Evolutionary conservation across 1,284 basidiomycete species (phyloP).

Genomic region (Stygiomarasmius scandens): DNA sequence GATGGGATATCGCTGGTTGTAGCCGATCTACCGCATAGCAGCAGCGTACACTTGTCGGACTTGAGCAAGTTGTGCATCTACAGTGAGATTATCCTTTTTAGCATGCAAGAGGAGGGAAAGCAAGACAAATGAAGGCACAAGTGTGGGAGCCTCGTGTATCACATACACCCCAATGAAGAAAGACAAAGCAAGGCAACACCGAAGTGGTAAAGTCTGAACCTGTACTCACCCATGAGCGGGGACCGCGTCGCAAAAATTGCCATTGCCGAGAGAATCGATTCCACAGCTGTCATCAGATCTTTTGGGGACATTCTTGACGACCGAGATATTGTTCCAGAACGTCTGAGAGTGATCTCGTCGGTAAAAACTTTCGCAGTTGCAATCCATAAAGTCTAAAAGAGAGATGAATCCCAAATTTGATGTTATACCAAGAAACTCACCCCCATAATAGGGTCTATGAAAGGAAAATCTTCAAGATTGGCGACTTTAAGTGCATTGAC

Average conservation of each 20-base stretch:
- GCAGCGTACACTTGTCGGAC: slow-evolving; percentile 7
- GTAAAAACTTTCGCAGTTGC: slow-evolving; percentile 22
- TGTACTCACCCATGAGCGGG: slow-evolving; percentile 13
- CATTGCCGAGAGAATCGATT: slow-evolving; percentile 13
- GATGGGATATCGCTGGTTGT: too few species aligned
- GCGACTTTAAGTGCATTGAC: slow-evolving; percentile 4
- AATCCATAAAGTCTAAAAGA: slow-evolving; percentile 20
- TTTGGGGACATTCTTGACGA: slow-evolving; percentile 1
- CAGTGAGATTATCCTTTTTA: too few species aligned
- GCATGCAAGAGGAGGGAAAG: not conserved
- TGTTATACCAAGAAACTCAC: too few species aligned
- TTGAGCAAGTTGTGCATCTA: slow-evolving; percentile 11
- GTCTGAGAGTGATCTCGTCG: slow-evolving; percentile 12
- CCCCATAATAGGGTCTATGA: slow-evolving; percentile 27
- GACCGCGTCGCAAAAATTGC: slow-evolving; percentile 10
- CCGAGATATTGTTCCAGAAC: not conserved
- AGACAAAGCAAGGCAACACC: not conserved
- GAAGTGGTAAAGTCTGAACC: not conserved
- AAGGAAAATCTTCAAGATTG: slow-evolving; percentile 15
- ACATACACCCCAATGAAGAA: not conserved
- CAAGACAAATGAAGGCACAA: not conserved
- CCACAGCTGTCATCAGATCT: slow-evolving; percentile 10
- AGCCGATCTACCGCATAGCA: not conserved
- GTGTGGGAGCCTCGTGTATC: not conserved
- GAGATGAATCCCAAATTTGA: too few species aligned